Evolutionary conservation across 805 yeast genomes (phyloP), one percentile per base, ranked within the genome.

Genomic region (Teunomyces tritomae): DNA sequence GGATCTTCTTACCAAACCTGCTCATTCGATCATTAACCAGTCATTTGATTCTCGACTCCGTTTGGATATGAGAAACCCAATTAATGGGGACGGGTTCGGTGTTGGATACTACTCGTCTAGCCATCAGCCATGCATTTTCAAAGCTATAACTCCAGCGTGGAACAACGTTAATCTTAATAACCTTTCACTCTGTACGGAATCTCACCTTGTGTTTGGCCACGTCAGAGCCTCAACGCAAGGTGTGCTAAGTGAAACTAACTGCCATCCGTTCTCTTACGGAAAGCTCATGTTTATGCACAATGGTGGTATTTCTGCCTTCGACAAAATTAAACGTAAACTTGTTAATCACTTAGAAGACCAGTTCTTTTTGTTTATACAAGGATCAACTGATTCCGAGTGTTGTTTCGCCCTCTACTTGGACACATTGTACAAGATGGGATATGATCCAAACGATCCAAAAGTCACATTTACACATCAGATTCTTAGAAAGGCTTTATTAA

Each of bases 141-240:
- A 89, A 57, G 98, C 98, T 9, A 94, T 91, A 42, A 94, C 99
- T 0, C 99, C 99, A 0, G 96, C 97, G 0, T 94, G 99, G 99
- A 94, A 94, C 69, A 94, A 94, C 65, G 82, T 87, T 59, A 94
- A 94, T 60, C 71, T 94, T 48, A 92, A 89, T 49, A 81, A 90
- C 32, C 71, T 94, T 28, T 88, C 97, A 0, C 89, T 83, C 59
- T 89, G 92, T 71, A 94, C 99, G 2, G 83, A 87, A 61, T 85
- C 96, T 1, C 75, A 77, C 44, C 69, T 91, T 43, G 89, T 92
- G 2, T 94, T 94, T 72, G 99, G 96, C 2, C 99, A 94, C 65
- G 97, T 94, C 1, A 68, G 99, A 51, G 98, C 99, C 0, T 87
- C 96, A 0, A 94, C 99, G 0, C 89, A 95, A 53, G 99, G 99